A percentile compares a stretch with the other conserved stretches of the same genome.
These are phyloP conservation scores for Chalciporus pseudorubinellus DNA, from an alignment of 768 basidiomycete genomes.

Conservation along the genomic window DNA sequence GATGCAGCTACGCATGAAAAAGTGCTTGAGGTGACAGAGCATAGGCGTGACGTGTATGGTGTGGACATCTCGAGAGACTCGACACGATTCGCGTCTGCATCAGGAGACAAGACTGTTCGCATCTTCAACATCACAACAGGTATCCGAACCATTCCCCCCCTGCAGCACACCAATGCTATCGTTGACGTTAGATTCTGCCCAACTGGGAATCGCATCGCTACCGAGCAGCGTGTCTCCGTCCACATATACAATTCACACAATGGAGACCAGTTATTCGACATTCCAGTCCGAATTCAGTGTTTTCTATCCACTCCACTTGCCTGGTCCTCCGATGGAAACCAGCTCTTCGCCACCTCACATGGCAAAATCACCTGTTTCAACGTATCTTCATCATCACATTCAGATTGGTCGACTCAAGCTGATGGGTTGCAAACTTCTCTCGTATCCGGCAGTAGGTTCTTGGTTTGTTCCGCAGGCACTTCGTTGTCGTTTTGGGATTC, in stretches of 20 bases:
- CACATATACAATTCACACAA: slow-evolving; percentile 8
- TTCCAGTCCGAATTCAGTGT: neutral
- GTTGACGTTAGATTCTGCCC: too few species aligned
- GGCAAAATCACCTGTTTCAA: neutral
- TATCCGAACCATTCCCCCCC: too few species aligned
- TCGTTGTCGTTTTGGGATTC: neutral
- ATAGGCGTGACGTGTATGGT: too few species aligned
- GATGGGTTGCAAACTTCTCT: neutral
- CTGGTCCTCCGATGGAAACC: neutral
- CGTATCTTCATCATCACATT: neutral
- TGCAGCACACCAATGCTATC: too few species aligned
- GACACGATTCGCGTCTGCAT: too few species aligned
- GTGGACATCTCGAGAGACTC: too few species aligned
- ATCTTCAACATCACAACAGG: too few species aligned
- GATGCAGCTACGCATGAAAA: too few species aligned
- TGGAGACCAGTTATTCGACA: neutral
- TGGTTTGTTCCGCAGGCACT: neutral
- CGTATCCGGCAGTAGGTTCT: neutral
- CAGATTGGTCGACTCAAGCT: neutral
- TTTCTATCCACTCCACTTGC: neutral
- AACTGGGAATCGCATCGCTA: too few species aligned
- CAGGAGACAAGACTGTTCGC: too few species aligned
- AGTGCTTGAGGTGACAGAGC: too few species aligned
- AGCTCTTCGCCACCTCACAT: neutral
- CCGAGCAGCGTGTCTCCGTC: too few species aligned